Evolutionary conservation across 805 yeast species (phyloP).

Genomic region (Cyberlindnera suaveolens): DNA sequence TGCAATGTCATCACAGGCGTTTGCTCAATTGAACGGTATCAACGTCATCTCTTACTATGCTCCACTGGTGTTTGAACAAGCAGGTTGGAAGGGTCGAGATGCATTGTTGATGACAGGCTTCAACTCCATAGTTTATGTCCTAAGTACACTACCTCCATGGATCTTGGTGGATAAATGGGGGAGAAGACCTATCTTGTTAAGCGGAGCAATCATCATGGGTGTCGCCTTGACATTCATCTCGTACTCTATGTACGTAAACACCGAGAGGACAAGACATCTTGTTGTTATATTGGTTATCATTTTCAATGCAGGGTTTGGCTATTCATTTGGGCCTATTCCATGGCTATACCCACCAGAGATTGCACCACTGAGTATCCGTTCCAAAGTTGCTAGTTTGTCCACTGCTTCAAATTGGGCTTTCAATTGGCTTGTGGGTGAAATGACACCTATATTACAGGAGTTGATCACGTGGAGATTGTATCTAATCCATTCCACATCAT

Average conservation of each 20-base stretch:
- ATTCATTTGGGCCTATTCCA: constrained; percentile 92
- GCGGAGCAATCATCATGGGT: constrained; percentile 81
- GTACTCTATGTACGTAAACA: constrained; percentile 45
- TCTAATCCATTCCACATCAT: constrained; percentile 73
- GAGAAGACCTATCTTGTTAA: constrained; percentile 71
- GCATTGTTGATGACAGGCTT: constrained; percentile 91
- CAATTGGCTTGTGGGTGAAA: constrained; percentile 86
- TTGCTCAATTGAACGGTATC: constrained; percentile 92
- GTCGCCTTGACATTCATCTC: constrained; percentile 60
- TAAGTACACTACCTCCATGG: constrained; percentile 86
- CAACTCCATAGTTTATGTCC: constrained; percentile 52
- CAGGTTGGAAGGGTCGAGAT: constrained; percentile 87
- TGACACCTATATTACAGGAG: constrained; percentile 82
- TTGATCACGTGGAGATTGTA: constrained; percentile 74
- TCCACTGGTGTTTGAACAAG: constrained; percentile 88
- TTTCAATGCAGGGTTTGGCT: constrained; percentile 81
- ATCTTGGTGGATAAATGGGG: constrained; percentile 89
- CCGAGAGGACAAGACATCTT: constrained; percentile 51
- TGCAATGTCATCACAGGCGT: constrained; percentile 86
- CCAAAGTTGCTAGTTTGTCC: constrained; percentile 84
- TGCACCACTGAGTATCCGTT: constrained; percentile 75
- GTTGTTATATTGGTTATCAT: constrained; percentile 75
- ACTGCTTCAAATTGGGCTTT: constrained; percentile 93
- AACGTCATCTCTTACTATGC: constrained; percentile 91
- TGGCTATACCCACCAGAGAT: constrained; percentile 88